Evolutionary conservation across 2,329 filamentous ascomycete genomes (phyloP), one percentile per base, ranked within the genome.

Genomic region (Phyllosticta paracitricarpa): DNA sequence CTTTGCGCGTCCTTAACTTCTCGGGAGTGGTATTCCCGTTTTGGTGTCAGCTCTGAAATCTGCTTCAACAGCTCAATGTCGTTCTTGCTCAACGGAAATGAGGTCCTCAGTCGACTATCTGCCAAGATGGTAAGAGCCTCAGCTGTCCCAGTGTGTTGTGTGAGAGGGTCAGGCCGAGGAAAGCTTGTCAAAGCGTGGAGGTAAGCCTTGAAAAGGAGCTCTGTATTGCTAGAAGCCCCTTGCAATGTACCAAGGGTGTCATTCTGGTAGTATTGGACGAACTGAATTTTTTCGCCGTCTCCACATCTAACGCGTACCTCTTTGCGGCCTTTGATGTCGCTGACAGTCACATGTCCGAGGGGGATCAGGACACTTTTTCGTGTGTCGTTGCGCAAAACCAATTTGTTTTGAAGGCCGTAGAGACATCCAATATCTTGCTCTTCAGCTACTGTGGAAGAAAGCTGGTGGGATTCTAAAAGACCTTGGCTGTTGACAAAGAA

Each of bases 131-230:
- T 64, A 0, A 86, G 65, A 0, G 82, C 80, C 54, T 80, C 69
- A 64, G 86, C 83, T 0, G 81, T 83, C 0, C 84, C 84, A 0
- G 81, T 86, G 4, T 70, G 68, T 0, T 66, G 55, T 0, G 78
- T 82, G 0, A 85, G 71, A 0, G 69, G 70, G 64, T 86, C 83
- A 0, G 79, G 77, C 0, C 83, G 68, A 26, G 75, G 81, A 56
- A 77, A 76, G 0, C 82, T 81, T 0, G 83, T 86, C 0, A 84
- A 61, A 0, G 79, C 82, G 63, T 86, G 82, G 0, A 86, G 68
- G 28, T 81, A 80, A 8, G 62, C 72, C 0, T 83, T 70, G 19
- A 78, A 75, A 0, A 88, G 70, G 6, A 48, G 10, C 4, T 48
- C 35, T 6, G 35, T 48, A 58, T 80, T 82, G 67, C 80, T 82